Evolutionary conservation across 192 early-diverging fungal species (phyloP), one percentile per base, ranked within the genome.

Genomic region (Chytriomyces sp.): DNA sequence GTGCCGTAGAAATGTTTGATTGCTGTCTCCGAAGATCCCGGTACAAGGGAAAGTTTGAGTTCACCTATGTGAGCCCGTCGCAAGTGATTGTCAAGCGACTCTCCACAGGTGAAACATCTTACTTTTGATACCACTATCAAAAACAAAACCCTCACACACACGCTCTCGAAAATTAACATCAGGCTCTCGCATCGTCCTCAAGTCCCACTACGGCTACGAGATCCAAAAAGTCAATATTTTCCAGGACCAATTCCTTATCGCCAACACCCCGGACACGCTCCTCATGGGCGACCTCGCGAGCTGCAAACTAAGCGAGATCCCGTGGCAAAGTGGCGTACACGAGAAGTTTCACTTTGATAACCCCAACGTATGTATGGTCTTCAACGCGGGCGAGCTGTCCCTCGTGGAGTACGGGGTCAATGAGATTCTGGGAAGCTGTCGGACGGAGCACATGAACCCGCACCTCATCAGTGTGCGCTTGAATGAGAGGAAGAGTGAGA

Each of bases 41-140:
- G 39, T 89, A 89, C 77, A 89, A 89, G 73, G 88, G 88, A 26
- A 89, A 89, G 70, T 89, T 89, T 72, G 88, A 89, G 61, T 89
- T 89, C 74, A 89, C 84, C 6, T 89, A 89, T 58, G 88, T 89
- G 5, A 84, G 81, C 40, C 86, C 85, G 14, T 76, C 73, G 44
- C 88, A 89, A 78, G 88, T 89, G n/a, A 89, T 89, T 52, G 88
- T 89, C 28, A 89, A 89, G 72, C 73, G 88, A 14, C 73, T 89
- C 7, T 89, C 88, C 8, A 89, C 88, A 26, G 68, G 68, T 70
- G 12, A 39, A n/a, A 64, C 28, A 12, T 40, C 52, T 6, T 65
- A 14, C 28, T 49, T 25, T 8, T 26, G 26, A 61, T 36, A 26
- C 59, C 25, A 56, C 54, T 26, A 6, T 56, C 10, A 7, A 6